Percentiles rank a stretch among this genome's conserved stretches.
Conservation (phyloP, 78 protist species). For the Dictyostelium intermedium region DNA sequence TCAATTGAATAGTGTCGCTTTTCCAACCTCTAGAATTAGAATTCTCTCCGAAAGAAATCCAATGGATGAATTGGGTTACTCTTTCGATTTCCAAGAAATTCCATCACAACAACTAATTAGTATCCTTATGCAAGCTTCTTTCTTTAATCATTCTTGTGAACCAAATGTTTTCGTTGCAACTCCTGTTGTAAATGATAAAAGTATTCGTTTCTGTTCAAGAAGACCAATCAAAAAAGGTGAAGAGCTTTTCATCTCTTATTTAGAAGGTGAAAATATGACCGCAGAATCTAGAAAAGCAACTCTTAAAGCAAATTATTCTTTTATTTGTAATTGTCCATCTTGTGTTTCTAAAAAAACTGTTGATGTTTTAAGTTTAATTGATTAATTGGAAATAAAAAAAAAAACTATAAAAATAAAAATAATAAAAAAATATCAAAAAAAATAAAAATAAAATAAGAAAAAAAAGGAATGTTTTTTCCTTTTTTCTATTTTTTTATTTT, state of each 20-base stretch:
- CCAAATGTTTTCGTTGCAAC: conserved; percentile 59
- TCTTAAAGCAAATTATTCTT: background rate
- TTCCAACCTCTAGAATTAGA: conserved; percentile 10
- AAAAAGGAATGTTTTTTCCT: no score
- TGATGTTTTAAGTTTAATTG: background rate
- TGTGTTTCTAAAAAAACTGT: background rate
- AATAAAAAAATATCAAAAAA: no score
- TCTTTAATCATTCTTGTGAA: conserved; percentile 62
- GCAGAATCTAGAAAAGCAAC: background rate
- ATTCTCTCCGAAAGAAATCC: conserved; percentile 14
- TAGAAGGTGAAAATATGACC: background rate
- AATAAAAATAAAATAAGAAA: no score
- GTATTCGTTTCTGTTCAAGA: conserved; percentile 17
- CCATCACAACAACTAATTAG: background rate
- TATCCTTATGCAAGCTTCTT: background rate
- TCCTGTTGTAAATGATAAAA: conserved; percentile 59
- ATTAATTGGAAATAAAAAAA: no score
- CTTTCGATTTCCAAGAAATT: conserved; percentile 51
- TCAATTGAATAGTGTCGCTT: background rate
- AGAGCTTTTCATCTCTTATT: conserved; percentile 46
- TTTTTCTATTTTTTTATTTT: no score
- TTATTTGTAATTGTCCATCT: conserved; percentile 39
- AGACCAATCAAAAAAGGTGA: conserved; percentile 66
- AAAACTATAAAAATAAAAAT: background rate
- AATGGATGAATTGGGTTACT: conserved; percentile 41